Evolutionary conservation across 2,329 filamentous ascomycete genomes (phyloP).

Genomic region (Fusarium duplospermum): DNA sequence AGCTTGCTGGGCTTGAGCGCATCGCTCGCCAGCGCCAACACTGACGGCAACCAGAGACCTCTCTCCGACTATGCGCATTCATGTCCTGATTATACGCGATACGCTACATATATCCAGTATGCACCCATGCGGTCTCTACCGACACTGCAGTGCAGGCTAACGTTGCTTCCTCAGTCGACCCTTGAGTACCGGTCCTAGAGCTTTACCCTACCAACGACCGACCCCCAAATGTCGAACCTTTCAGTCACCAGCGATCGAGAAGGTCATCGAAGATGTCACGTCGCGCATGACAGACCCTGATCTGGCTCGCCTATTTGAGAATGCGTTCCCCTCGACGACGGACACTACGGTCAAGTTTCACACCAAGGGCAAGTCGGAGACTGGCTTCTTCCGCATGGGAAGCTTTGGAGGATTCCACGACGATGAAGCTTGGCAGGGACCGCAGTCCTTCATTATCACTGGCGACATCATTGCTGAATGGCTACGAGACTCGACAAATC

Average conservation of each 20-base stretch:
- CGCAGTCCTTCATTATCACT: slow-evolving; percentile 93
- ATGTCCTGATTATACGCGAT: slow-evolving; percentile 56
- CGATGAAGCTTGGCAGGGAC: slow-evolving; percentile 79
- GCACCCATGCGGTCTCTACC: slow-evolving; percentile 20
- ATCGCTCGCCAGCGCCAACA: slow-evolving; percentile 33
- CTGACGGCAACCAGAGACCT: slow-evolving; percentile 38
- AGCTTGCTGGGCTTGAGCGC: slow-evolving; percentile 44
- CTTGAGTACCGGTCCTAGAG: slow-evolving; percentile 80
- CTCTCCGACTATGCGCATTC: slow-evolving; percentile 44
- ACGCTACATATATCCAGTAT: slow-evolving; percentile 55
- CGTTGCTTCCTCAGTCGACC: slow-evolving; percentile 69
- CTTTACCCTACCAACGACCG: slow-evolving; percentile 88
- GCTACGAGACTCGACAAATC: slow-evolving; percentile 93
- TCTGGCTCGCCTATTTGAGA: slow-evolving; percentile 92
- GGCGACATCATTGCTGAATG: slow-evolving; percentile 94
- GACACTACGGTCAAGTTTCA: slow-evolving; percentile 94
- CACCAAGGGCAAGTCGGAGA: slow-evolving; percentile 67
- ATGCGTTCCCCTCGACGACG: slow-evolving; percentile 87
- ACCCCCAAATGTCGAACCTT: slow-evolving; percentile 87
- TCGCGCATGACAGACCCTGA: slow-evolving; percentile 85
- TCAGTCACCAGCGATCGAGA: slow-evolving; percentile 85
- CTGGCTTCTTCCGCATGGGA: slow-evolving; percentile 51
- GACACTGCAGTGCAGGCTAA: slow-evolving; percentile 5
- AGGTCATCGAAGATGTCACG: slow-evolving; percentile 86
- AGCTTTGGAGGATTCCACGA: slow-evolving; percentile 51